A percentile compares a stretch with the other conserved stretches of the same genome.
Conservation (phyloP, 1,284 basidiomycete genomes). For the Boletellus sp. region DNA sequence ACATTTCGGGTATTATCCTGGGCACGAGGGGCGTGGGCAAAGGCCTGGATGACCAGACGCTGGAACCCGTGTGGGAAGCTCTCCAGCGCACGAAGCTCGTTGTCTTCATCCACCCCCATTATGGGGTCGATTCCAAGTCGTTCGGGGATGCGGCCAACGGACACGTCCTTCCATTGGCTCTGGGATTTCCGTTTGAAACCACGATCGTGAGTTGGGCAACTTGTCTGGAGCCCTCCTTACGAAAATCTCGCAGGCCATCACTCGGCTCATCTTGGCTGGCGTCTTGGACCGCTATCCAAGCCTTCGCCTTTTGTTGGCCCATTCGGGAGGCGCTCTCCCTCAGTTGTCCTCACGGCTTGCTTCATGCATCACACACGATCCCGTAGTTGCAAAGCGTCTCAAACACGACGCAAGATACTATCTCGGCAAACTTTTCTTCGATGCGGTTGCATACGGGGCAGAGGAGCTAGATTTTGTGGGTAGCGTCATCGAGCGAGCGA, state of each 20-base stretch:
- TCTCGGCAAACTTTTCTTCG: slow-evolving; percentile 74
- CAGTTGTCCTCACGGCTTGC: slow-evolving; percentile 78
- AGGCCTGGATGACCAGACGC: slow-evolving; percentile 72
- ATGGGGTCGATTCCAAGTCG: slow-evolving; percentile 62
- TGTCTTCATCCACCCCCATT: slow-evolving; percentile 81
- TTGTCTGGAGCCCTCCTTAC: slow-evolving; percentile 5
- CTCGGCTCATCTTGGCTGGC: slow-evolving; percentile 77
- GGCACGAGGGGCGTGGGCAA: slow-evolving; percentile 75
- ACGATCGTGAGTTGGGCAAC: slow-evolving; percentile 58
- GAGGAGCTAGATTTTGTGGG: slow-evolving; percentile 79
- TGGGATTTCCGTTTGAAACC: slow-evolving; percentile 88
- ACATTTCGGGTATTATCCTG: slow-evolving; percentile 78
- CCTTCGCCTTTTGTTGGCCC: slow-evolving; percentile 75
- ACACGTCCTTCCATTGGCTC: slow-evolving; percentile 79
- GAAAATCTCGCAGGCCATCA: slow-evolving; percentile 54
- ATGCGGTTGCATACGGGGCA: slow-evolving; percentile 80
- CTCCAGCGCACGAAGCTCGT: slow-evolving; percentile 65
- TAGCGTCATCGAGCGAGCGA: slow-evolving; percentile 61
- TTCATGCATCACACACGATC: slow-evolving; percentile 82
- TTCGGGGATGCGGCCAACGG: slow-evolving; percentile 79
- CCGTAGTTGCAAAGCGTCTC: slow-evolving; percentile 66
- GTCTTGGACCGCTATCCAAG: slow-evolving; percentile 73
- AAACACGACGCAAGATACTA: slow-evolving; percentile 82
- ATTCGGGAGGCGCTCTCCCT: slow-evolving; percentile 80
- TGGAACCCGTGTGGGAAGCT: slow-evolving; percentile 77